These are phyloP conservation scores for Cladosporium sp. DNA, from an alignment of 2,329 filamentous ascomycete species.

Conservation along the genomic window DNA sequence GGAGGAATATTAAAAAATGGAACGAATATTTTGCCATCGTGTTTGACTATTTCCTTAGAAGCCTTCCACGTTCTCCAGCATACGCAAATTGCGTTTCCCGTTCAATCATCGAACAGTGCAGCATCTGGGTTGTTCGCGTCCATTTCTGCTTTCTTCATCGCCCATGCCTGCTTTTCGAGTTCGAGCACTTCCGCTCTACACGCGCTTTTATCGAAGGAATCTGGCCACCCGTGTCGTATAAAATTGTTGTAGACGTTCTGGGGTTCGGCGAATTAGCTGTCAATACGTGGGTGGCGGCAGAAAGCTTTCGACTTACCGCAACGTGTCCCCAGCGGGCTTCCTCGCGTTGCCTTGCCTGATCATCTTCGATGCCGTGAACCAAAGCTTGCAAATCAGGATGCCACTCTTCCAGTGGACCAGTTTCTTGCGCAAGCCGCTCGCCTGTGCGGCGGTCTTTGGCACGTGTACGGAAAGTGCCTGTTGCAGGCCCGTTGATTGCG, in stretches of 20 bases:
- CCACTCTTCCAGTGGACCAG: neutral
- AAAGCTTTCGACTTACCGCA: neutral
- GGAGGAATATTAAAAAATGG: no score
- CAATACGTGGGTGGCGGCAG: neutral
- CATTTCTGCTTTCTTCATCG: neutral
- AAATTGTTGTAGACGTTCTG: conserved; percentile 10
- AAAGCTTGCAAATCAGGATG: neutral
- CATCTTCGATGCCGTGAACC: neutral
- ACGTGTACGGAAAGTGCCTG: neutral
- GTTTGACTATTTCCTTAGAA: no score
- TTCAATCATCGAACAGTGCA: conserved; percentile 12
- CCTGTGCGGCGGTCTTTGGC: neutral
- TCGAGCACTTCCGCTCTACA: conserved; percentile 3
- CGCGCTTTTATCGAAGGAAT: conserved; percentile 6
- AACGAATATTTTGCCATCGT: no score
- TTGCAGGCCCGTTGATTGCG: neutral
- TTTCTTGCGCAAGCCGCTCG: neutral
- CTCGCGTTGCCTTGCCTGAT: neutral
- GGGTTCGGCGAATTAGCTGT: neutral
- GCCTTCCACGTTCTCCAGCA: no score
- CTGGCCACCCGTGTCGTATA: conserved; percentile 1
- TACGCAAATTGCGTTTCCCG: conserved; percentile 9
- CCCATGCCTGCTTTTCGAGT: neutral
- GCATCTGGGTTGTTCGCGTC: conserved; percentile 5
- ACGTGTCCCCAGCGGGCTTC: neutral